Percentiles rank a stretch among this genome's conserved stretches.
These are phyloP conservation scores for Trypanosoma melophagium DNA, from an alignment of 208 protist genomes.

Conservation along the genomic window DNA sequence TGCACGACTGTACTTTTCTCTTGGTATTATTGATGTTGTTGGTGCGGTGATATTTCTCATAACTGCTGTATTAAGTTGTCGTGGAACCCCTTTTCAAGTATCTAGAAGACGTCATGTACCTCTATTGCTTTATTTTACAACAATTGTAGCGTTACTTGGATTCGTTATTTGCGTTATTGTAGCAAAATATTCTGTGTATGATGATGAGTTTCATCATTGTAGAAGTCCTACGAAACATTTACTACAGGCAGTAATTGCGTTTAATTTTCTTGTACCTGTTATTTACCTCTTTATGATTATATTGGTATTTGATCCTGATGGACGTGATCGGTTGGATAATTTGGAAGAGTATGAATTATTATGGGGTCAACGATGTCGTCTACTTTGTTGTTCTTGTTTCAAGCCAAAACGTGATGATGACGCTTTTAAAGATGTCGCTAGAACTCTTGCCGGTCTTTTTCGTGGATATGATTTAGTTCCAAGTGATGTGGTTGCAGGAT, in stretches of 20 bases:
- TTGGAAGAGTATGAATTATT: slow-evolving; percentile 59
- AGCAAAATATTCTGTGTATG: slow-evolving; percentile 42
- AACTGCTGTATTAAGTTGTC: slow-evolving; percentile 44
- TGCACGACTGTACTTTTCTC: slow-evolving; percentile 27
- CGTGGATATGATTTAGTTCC: slow-evolving; percentile 83
- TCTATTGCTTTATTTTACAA: slow-evolving; percentile 56
- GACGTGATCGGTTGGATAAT: slow-evolving; percentile 33
- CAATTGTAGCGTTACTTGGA: slow-evolving; percentile 21
- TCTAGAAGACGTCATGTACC: slow-evolving; percentile 60
- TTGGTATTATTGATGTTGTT: slow-evolving; percentile 40
- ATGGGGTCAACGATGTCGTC: slow-evolving; percentile 64
- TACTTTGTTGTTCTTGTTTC: slow-evolving; percentile 57
- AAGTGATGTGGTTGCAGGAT: slow-evolving; percentile 79
- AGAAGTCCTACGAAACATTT: slow-evolving; percentile 22
- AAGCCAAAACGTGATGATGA: slow-evolving; percentile 34
- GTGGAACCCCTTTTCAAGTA: slow-evolving; percentile 68
- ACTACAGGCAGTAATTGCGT: slow-evolving; percentile 32
- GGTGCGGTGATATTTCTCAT: slow-evolving; percentile 37
- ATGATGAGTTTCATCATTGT: slow-evolving; percentile 33
- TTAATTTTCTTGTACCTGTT: slow-evolving; percentile 38
- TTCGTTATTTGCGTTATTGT: slow-evolving; percentile 35
- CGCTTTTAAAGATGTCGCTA: slow-evolving; percentile 57
- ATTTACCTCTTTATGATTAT: slow-evolving; percentile 44
- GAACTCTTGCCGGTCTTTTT: slow-evolving; percentile 71
- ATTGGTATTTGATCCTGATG: slow-evolving; percentile 56